Evolutionary conservation across 805 yeast species (phyloP).

Genomic region (Starmerella powellii): DNA sequence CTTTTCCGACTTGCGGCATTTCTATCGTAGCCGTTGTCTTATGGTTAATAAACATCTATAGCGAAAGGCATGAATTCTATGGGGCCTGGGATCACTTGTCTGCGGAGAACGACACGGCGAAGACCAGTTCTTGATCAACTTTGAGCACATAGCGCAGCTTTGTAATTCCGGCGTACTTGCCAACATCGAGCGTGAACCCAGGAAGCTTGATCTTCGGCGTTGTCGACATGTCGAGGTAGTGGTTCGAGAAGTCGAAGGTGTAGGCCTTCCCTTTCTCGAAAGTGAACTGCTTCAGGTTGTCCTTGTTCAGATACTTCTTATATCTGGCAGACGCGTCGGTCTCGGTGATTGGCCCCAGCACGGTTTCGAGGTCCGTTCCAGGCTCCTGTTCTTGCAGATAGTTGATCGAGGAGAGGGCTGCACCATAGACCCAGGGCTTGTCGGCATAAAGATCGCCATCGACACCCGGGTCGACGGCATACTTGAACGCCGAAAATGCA

Average conservation of each 20-base stretch:
- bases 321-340: slow-evolving; percentile 31
- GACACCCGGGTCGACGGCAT: slow-evolving; percentile 52
- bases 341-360: slow-evolving; percentile 21
- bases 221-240: slow-evolving; percentile 40
- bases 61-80: too few species aligned
- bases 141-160: slow-evolving; percentile 31
- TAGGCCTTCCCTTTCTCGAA: slow-evolving; percentile 35
- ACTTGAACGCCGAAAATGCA: slow-evolving; percentile 45
- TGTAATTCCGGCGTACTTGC: slow-evolving; percentile 30
- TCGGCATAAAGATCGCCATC: slow-evolving; percentile 50
- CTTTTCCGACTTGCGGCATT: too few species aligned
- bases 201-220: slow-evolving; percentile 44
- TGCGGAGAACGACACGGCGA: slow-evolving; percentile 26
- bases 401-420: slow-evolving; percentile 47
- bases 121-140: slow-evolving; percentile 21
- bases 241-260: slow-evolving; percentile 43
- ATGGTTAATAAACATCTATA: too few species aligned
- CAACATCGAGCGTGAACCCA: slow-evolving; percentile 32
- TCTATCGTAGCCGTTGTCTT: too few species aligned
- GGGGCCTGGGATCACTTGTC: slow-evolving; percentile 12
- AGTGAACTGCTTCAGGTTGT: slow-evolving; percentile 32
- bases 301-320: slow-evolving; percentile 34
- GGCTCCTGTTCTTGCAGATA: slow-evolving; percentile 25
- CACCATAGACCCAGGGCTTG: slow-evolving; percentile 52
- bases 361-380: slow-evolving; percentile 6